Base-by-base conservation (phyloP, 75 land plant genomes). In the Picea sitchensis region DNA sequence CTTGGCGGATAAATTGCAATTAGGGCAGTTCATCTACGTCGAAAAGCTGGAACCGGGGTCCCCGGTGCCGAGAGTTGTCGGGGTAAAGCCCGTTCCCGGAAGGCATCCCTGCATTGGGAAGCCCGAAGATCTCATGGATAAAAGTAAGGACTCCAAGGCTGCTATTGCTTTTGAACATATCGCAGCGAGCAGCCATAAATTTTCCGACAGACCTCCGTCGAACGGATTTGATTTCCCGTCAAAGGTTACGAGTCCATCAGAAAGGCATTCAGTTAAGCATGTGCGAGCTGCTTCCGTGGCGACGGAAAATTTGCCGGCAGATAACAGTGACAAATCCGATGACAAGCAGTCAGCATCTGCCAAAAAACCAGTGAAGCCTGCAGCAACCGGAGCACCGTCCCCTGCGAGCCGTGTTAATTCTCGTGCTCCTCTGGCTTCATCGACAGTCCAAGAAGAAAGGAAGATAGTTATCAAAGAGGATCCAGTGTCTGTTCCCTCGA, bases 1-100 rank as follows among this genome's bases (percentile, higher is more conserved):
- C 58, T 71, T 94, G 74, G 85, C 92, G 60, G 94, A 96, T 67
- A 96, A 92, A 75, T 77, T 96, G 38, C 98, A 95, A 82, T 90
- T 96, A 14, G 99, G 99, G 2, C 99, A 96, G 81, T 94, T 91
- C 82, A 87, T 96, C 44, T 96, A 96, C 76, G 89, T 96, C 1
- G 99, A 96, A 15, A 84, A 80, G 73, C 78, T 95, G 30, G 90
- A 91, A 80, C 65, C 84, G 1, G 93, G 98, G 11, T 91, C 83
- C 7, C 95, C 94, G 1, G 95, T 96, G 58, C 99, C 99, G 41
- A 68, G 91, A 23, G 86, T 92, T 12, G 80, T 88, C 23, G 98
- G 98, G 17, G 95, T 96, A 4, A 88, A 98, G 65, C 98, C 99
- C 3, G 63, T 96, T 11, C 95, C 95, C 0, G 99, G 99, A 1